phyloP scores from a whole-genome alignment of 192 early-diverging fungal species.

The Funneliformis mosseae region DNA sequence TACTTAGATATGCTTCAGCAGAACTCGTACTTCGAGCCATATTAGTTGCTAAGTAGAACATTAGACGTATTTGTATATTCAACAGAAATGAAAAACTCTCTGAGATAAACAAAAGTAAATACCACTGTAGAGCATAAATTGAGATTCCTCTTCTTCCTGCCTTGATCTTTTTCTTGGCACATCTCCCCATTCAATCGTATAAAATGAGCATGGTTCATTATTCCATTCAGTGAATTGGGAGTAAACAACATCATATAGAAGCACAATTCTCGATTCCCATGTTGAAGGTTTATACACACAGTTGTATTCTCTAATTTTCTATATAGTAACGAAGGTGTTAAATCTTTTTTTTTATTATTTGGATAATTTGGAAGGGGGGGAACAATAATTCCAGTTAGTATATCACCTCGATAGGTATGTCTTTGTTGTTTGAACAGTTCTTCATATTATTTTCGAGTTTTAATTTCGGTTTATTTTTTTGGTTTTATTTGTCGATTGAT shows the following conservation, averaged over 20 bases:
- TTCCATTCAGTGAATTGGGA: background rate
- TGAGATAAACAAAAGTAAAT: too few species aligned
- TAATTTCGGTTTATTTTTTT: background rate
- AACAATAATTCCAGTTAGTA: background rate
- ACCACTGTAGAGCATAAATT: conserved; percentile 12
- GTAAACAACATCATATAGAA: conserved; percentile 10
- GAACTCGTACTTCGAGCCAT: background rate
- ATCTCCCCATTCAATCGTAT: conserved; percentile 12
- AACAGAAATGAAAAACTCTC: background rate
- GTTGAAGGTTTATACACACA: background rate
- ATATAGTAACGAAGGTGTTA: background rate
- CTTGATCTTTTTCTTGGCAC: background rate
- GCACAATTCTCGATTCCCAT: background rate
- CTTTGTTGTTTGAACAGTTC: background rate
- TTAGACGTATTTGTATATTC: background rate
- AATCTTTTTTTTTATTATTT: too few species aligned
- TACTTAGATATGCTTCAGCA: background rate
- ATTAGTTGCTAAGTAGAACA: background rate
- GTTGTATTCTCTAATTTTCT: background rate
- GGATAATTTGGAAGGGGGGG: too few species aligned
- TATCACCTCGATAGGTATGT: background rate
- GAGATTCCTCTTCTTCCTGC: background rate
- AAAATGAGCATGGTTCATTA: background rate
- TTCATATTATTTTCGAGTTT: background rate
- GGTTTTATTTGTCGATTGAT: background rate